A percentile compares a stretch with the other conserved stretches of the same genome.
These are phyloP conservation scores for Penicillium sp. DNA, from an alignment of 2,329 filamentous ascomycete genomes.

Conservation along the genomic window DNA sequence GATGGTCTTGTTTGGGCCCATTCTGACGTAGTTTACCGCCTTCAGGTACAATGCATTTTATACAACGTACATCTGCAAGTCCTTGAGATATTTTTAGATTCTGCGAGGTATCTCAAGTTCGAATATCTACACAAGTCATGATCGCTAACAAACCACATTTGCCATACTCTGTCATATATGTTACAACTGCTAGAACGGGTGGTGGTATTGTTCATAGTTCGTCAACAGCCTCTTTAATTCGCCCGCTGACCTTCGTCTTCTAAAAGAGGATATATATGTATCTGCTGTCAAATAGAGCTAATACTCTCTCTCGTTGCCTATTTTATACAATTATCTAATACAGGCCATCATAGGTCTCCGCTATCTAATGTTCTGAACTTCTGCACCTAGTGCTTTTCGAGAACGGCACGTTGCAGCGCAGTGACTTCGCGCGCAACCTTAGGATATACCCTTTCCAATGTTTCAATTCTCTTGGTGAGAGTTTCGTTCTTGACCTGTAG, in stretches of 20 bases:
- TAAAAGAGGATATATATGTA: background rate
- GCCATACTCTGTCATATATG: background rate
- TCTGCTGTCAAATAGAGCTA: background rate
- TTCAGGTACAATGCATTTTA: constrained; percentile 14
- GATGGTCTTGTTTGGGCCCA: constrained; percentile 33
- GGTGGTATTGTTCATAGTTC: too few species aligned
- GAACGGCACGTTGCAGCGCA: background rate
- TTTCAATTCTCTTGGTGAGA: background rate
- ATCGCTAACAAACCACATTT: background rate
- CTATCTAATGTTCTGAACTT: background rate
- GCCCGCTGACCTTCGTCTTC: too few species aligned
- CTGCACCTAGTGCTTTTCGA: background rate
- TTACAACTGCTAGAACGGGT: background rate
- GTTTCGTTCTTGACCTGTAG: background rate
- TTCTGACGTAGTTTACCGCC: constrained; percentile 40
- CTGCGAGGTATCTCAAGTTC: background rate
- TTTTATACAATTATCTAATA: background rate
- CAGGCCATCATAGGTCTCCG: background rate
- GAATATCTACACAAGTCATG: background rate
- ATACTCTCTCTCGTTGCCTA: background rate
- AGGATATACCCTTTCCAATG: background rate
- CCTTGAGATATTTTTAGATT: background rate
- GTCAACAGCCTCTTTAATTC: too few species aligned
- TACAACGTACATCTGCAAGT: background rate
- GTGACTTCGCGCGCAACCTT: background rate